Percentiles rank a stretch among this genome's conserved stretches.
Conservation (phyloP, 2,329 filamentous ascomycete species). For the Colletotrichum chlorophyti region DNA sequence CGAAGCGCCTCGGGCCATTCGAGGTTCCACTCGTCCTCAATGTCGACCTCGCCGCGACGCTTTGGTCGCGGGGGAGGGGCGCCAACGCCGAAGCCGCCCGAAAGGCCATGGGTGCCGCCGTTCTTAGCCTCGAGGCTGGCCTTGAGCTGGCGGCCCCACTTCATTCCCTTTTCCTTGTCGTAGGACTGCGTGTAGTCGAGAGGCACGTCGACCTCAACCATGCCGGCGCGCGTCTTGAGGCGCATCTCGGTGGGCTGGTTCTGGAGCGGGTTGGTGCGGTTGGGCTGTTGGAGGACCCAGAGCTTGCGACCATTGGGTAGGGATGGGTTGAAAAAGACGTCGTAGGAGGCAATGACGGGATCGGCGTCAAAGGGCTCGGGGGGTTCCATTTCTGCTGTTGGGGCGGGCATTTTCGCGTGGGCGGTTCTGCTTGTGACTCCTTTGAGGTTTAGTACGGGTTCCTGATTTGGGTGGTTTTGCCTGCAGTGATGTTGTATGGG, state of each 20-base stretch:
- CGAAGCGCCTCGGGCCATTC: constrained; percentile 74
- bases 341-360: constrained; percentile 77
- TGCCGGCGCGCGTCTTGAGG: constrained; percentile 80
- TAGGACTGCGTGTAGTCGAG: constrained; percentile 77
- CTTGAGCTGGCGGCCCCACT: constrained; percentile 81
- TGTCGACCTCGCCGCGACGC: constrained; percentile 42
- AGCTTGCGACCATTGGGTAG: constrained; percentile 69
- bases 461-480: too few relatives aligned
- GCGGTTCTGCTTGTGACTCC: constrained; percentile 1
- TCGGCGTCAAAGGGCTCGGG: constrained; percentile 56
- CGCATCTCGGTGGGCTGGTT: constrained; percentile 74
- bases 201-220: constrained; percentile 92
- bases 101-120: constrained; percentile 72
- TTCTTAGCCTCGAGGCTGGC: constrained; percentile 64
- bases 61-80: constrained; percentile 45
- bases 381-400: constrained; percentile 34
- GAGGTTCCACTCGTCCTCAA: constrained; percentile 55
- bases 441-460: background rate
- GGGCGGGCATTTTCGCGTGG: constrained; percentile 12
- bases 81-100: constrained; percentile 75
- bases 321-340: constrained; percentile 83
- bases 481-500: background rate
- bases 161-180: constrained; percentile 81
- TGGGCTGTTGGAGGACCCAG: constrained; percentile 89
- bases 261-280: constrained; percentile 68